Evolutionary conservation across 208 protist species (phyloP).

Genomic region (Borovskyia barvae): DNA sequence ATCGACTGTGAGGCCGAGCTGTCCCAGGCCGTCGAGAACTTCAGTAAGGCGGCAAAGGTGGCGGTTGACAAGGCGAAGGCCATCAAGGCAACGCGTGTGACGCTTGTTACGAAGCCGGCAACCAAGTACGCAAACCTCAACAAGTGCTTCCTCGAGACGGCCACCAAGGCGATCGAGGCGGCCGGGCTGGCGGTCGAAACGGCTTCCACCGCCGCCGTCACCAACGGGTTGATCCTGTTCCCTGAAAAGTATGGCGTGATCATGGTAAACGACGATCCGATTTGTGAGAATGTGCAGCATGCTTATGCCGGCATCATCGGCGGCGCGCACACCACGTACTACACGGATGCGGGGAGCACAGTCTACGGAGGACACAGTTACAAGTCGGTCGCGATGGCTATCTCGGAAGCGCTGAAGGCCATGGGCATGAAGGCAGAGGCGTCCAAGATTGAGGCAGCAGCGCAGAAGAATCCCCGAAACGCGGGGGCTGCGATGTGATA

Average conservation of each 20-base stretch:
- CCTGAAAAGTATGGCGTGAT: slow-evolving; percentile 70
- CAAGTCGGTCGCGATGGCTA: slow-evolving; percentile 65
- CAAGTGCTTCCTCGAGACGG: slow-evolving; percentile 56
- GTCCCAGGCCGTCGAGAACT: slow-evolving; percentile 39
- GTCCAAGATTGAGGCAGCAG: slow-evolving; percentile 57
- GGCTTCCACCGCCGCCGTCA: slow-evolving; percentile 41
- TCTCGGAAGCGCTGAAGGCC: slow-evolving; percentile 60
- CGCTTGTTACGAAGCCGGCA: slow-evolving; percentile 73
- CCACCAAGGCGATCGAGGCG: slow-evolving; percentile 46
- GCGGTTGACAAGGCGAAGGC: slow-evolving; percentile 67
- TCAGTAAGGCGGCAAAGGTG: slow-evolving; percentile 59
- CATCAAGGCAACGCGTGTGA: slow-evolving; percentile 51
- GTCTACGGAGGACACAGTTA: slow-evolving; percentile 75
- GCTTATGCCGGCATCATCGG: slow-evolving; percentile 72
- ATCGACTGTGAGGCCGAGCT: slow-evolving; percentile 56
- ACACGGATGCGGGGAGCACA: slow-evolving; percentile 51
- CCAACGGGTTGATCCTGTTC: slow-evolving; percentile 72
- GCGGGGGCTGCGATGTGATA: slow-evolving; percentile 45
- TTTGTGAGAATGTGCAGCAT: slow-evolving; percentile 64
- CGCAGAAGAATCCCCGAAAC: slow-evolving; percentile 55
- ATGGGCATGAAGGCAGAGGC: slow-evolving; percentile 73
- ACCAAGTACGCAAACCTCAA: slow-evolving; percentile 74
- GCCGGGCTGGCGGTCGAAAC: slow-evolving; percentile 63
- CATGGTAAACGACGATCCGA: slow-evolving; percentile 67
- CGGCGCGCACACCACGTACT: slow-evolving; percentile 59